Evolutionary conservation across 31 red algal genomes (phyloP), one percentile per base, ranked within the genome.

Genomic region (Asparagopsis taxiformis): DNA sequence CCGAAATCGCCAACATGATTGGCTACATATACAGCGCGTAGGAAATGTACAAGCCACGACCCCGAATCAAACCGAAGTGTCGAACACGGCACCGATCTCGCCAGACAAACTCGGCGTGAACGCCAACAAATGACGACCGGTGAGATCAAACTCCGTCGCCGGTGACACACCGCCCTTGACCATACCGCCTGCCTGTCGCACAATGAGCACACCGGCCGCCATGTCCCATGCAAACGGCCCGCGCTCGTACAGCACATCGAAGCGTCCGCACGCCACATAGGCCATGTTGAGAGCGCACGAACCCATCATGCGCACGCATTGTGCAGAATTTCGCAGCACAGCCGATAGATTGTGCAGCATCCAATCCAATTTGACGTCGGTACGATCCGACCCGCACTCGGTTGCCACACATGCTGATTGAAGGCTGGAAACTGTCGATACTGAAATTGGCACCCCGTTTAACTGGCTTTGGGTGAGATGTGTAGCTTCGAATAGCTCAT

Each of bases 151-250:
- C 43, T 56, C 49, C 26, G 15, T 4, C 19, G 1, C 13, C 11
- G 25, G 8, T 31, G 24, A 61, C 33, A 61, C 19, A 59, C 21
- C 3, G 23, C 61, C 53, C 29, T 59, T 46, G 17, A 95, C 78
- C 13, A 55, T 67, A 23, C 89, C 88, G 4, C 89, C 89, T 11
- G 94, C 94, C 46, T 93, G 84, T 11, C 75, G 62, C 19, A 92
- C 64, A 48, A 97, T 78, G 44, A 93, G 61, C 53, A 70, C 68
- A 30, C 88, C 89, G 25, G 83, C 94, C 9, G 90, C 94, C 44
- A 87, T 59, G 68, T 97, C 94, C 94, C 94, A 97, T 25, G 82
- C 55, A 31, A 57, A 77, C 56, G 71, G 72, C 2, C 93, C 93
- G 43, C 68, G 46, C 44, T 84, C 94, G 31, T 89, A 97, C 29